phyloP scores from a whole-genome alignment of 1,139 yeast genomes.

The Yamadazyma spencermartinsiae region DNA sequence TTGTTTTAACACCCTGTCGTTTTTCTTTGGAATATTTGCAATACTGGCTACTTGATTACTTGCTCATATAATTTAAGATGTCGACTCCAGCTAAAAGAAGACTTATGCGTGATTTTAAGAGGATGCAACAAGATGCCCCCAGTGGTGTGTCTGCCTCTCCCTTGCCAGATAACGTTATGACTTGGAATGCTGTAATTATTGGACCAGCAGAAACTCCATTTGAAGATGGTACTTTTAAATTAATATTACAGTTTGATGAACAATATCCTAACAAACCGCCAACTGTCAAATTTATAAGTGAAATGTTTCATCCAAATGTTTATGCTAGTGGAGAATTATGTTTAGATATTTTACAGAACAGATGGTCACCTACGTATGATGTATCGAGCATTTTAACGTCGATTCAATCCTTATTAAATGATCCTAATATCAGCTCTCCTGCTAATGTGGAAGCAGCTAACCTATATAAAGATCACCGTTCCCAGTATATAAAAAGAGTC shows the following conservation, averaged over 20 bases:
- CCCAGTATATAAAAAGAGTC: conserved; percentile 88
- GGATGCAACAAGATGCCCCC: conserved; percentile 98
- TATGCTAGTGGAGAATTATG: conserved; percentile 95
- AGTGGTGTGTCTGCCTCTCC: conserved; percentile 98
- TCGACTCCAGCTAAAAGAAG: conserved; percentile 98
- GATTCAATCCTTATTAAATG: conserved; percentile 81
- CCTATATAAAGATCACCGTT: conserved; percentile 88
- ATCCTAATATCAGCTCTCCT: conserved; percentile 95
- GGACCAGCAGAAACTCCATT: conserved; percentile 98
- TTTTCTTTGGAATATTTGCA: no score
- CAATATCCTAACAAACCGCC: conserved; percentile 99
- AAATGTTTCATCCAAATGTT: conserved; percentile 98
- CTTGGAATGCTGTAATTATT: conserved; percentile 95
- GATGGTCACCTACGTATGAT: conserved; percentile 99
- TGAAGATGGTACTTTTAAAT: conserved; percentile 95
- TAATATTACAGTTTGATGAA: conserved; percentile 87
- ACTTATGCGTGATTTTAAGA: conserved; percentile 97
- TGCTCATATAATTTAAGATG: conserved; percentile 43
- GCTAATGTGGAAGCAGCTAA: conserved; percentile 99
- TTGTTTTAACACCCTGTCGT: no score
- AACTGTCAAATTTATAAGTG: conserved; percentile 81
- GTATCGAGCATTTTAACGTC: conserved; percentile 96
- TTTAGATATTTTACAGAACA: conserved; percentile 89
- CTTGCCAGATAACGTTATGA: conserved; percentile 94
- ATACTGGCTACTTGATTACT: no score